These are phyloP conservation scores for Apiospora malaysiana DNA, from an alignment of 2,329 filamentous ascomycete genomes.

Conservation along the genomic window DNA sequence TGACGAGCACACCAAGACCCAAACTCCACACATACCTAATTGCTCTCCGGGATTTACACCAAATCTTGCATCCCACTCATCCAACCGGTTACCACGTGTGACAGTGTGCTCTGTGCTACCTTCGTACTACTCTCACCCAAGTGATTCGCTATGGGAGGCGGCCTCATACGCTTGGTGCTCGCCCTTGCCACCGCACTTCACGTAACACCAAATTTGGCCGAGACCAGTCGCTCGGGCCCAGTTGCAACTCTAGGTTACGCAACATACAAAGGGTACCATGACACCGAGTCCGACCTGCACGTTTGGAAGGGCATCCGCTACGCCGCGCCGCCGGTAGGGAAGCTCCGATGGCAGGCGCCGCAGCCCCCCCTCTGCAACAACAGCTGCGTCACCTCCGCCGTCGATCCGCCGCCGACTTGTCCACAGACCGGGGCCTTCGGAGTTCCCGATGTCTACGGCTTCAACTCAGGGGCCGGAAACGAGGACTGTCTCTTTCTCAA, in stretches of 20 bases:
- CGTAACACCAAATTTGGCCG: neutral
- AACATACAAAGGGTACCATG: constrained; percentile 49
- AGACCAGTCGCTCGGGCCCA: neutral
- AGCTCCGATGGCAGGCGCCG: constrained; percentile 50
- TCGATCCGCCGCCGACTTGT: constrained; percentile 39
- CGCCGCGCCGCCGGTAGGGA: constrained; percentile 48
- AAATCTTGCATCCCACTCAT: neutral
- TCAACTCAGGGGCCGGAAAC: constrained; percentile 27
- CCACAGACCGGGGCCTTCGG: constrained; percentile 38
- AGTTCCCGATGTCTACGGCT: constrained; percentile 35
- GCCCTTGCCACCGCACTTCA: neutral
- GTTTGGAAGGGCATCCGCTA: constrained; percentile 53
- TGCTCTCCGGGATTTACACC: neutral
- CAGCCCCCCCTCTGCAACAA: constrained; percentile 37
- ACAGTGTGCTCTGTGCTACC: neutral
- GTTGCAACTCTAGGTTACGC: constrained; percentile 53
- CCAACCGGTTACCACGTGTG: too few relatives aligned
- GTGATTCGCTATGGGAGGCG: neutral
- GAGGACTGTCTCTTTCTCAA: constrained; percentile 58
- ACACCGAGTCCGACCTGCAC: constrained; percentile 46
- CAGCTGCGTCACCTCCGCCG: constrained; percentile 39
- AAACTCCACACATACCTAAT: neutral
- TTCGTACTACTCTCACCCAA: too few relatives aligned
- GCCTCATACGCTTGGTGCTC: neutral
- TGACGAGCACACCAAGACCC: neutral